Percentiles rank a stretch among this genome's conserved stretches.
Evolutionary conservation across 2,329 filamentous ascomycete genomes (phyloP).

Genomic region (Diaporthe australafricana): DNA sequence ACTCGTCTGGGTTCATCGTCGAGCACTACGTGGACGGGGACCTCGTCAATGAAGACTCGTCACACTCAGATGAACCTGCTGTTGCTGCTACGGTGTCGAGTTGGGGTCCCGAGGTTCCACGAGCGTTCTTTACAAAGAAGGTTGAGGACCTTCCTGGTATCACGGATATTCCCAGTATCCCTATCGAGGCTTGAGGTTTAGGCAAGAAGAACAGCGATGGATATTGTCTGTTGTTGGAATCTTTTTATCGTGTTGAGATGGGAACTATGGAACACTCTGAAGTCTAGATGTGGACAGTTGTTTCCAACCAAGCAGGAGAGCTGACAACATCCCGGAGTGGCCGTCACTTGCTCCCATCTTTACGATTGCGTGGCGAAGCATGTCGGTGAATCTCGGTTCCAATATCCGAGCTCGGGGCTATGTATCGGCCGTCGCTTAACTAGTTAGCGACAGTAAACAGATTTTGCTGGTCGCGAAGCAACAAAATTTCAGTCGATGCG

Average conservation of each 20-base stretch:
- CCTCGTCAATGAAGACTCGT: slow-evolving; percentile 18
- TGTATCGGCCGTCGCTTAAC: not conserved
- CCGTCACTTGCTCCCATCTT: no score
- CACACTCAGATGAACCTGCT: not conserved
- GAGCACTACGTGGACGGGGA: slow-evolving; percentile 31
- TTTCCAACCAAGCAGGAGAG: no score
- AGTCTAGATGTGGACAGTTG: no score
- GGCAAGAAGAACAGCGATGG: not conserved
- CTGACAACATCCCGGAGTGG: no score
- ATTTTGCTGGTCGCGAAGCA: not conserved
- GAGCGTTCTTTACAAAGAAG: not conserved
- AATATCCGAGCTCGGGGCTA: not conserved
- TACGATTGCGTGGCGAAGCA: not conserved
- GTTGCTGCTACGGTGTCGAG: not conserved
- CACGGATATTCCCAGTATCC: not conserved
- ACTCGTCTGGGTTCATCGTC: slow-evolving; percentile 22
- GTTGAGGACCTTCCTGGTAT: not conserved
- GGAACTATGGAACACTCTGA: no score
- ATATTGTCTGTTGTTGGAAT: not conserved
- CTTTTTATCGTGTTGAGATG: not conserved
- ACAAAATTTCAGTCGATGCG: not conserved
- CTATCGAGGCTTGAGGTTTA: not conserved
- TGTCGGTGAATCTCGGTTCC: not conserved
- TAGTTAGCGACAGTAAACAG: not conserved
- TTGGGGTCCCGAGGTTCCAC: not conserved